Evolutionary conservation across 352 stramenopile genomes (phyloP), one percentile per base, ranked within the genome.

Genomic region (Phytophthora sp.): DNA sequence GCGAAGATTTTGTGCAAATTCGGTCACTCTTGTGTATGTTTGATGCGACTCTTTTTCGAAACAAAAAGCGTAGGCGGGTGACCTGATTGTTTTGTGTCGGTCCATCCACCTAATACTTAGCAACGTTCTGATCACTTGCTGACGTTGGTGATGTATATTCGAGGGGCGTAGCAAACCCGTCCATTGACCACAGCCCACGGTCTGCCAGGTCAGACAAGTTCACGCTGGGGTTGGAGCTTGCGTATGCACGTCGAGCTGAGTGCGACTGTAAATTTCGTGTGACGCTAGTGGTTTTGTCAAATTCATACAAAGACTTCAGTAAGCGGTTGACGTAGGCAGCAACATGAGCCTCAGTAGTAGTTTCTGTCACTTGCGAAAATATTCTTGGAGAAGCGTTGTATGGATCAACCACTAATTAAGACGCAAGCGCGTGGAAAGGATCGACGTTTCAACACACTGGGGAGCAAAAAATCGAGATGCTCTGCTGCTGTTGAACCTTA

Each of bases 121-220:
- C 41, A 20, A 69, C 51, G 8, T 37, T 65, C 18, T 66, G 52
- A 13, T 66, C 52, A 17, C 53, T 69, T 0, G 52, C 18, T 0
- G 58, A 41, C 1, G 64, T 62, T 2, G 57, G 48, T 0, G 45
- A 69, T 30, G 64, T 68, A 17, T 69, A 73, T 12, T 73, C 38
- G 0, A 73, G 51, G 0, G 65, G 23, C 4, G 41, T 66, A 1
- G 35, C 32, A 34, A 65, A 73, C 3, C 64, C 52, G 27, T 69
- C 46, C 52, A 62, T 69, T 28, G 45, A 51, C 57, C 64, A 65
- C 3, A 55, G 8, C 0, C 52, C 57, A 15, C 64, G 51, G 15
- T 69, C 57, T 2, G 64, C 52, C 23, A 73, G 48, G 43, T 69
- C 57, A 0, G 39, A 60, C 32, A 72, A 30, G 5, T 63, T 67